Evolutionary conservation across 202 grass and related monocot species (phyloP).

Genomic region (Cymbopogon flexuosus): DNA sequence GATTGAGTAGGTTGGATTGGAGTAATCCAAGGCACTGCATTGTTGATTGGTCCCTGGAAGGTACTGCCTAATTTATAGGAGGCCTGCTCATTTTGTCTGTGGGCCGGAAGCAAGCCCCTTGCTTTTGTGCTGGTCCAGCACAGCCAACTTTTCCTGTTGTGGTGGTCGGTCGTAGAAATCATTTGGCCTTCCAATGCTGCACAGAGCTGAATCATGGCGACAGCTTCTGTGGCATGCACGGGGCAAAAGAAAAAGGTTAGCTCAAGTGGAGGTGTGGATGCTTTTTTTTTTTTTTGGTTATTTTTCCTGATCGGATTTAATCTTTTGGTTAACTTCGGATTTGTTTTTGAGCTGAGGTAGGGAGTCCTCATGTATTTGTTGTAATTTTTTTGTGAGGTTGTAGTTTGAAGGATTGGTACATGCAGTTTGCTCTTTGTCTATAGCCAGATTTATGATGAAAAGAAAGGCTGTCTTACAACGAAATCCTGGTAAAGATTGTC

Average conservation of each 20-base stretch:
- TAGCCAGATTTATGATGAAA: slow-evolving; percentile 30
- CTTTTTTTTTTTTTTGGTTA: not conserved
- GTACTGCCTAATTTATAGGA: slow-evolving; percentile 38
- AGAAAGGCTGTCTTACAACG: not conserved
- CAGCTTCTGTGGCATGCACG: slow-evolving; percentile 42
- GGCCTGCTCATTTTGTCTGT: slow-evolving; percentile 39
- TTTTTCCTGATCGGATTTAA: not conserved
- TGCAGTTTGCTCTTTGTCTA: slow-evolving; percentile 18
- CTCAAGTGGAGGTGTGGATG: slow-evolving; percentile 27
- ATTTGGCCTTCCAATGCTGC: slow-evolving; percentile 41
- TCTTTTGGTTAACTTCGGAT: slow-evolving; percentile 14
- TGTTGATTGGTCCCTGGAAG: slow-evolving; percentile 45
- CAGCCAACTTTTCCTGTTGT: slow-evolving; percentile 33
- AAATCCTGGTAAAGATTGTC: not conserved
- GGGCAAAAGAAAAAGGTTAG: slow-evolving; percentile 13
- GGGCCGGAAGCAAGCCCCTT: slow-evolving; percentile 40
- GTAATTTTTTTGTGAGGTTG: not conserved
- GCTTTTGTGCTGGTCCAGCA: slow-evolving; percentile 57
- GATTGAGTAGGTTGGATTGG: not conserved
- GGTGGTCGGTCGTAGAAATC: slow-evolving; percentile 42
- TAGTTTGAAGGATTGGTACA: slow-evolving; percentile 30
- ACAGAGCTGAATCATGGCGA: slow-evolving; percentile 39
- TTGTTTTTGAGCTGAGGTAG: slow-evolving; percentile 31
- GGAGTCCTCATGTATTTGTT: not conserved
- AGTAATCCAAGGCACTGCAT: slow-evolving; percentile 43